A percentile compares a stretch with the other conserved stretches of the same genome.
These are phyloP conservation scores for Grosmannia penicillata DNA, from an alignment of 2,329 filamentous ascomycete species.

Conservation along the genomic window DNA sequence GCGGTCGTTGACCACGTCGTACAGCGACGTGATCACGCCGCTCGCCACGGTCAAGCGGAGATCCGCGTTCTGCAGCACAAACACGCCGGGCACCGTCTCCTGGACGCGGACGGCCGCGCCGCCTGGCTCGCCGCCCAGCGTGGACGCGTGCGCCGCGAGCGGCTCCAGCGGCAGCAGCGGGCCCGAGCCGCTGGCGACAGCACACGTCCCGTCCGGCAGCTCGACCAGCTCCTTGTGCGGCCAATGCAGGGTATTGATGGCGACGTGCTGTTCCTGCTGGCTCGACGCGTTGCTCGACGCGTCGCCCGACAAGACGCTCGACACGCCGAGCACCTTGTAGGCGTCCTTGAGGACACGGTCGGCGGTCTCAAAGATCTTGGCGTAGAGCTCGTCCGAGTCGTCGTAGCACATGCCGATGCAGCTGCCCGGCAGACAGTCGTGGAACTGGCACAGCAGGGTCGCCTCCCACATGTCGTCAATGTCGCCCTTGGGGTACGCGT, in stretches of 20 bases:
- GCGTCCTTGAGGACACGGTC: slow-evolving; percentile 57
- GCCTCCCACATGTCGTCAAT: slow-evolving; percentile 94
- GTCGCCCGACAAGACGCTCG: slow-evolving; percentile 36
- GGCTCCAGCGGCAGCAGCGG: slow-evolving; percentile 34
- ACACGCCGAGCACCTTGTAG: slow-evolving; percentile 50
- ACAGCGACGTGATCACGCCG: slow-evolving; percentile 72
- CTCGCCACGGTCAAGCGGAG: slow-evolving; percentile 57
- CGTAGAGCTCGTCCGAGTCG: slow-evolving; percentile 84
- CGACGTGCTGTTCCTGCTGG: slow-evolving; percentile 21
- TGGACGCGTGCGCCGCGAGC: slow-evolving; percentile 28
- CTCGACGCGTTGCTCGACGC: slow-evolving; percentile 28
- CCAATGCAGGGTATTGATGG: slow-evolving; percentile 83
- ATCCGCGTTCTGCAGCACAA: slow-evolving; percentile 65
- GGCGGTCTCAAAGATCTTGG: slow-evolving; percentile 64
- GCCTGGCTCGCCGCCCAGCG: neutral
- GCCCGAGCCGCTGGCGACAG: slow-evolving; percentile 41
- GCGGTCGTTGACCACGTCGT: slow-evolving; percentile 57
- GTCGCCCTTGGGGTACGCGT: slow-evolving; percentile 87
- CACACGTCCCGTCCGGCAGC: slow-evolving; percentile 37
- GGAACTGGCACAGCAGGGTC: slow-evolving; percentile 87
- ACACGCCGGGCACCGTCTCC: slow-evolving; percentile 44
- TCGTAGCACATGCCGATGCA: slow-evolving; percentile 97
- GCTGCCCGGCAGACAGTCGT: slow-evolving; percentile 90
- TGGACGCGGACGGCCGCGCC: slow-evolving; percentile 36
- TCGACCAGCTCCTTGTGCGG: slow-evolving; percentile 58